Evolutionary conservation across 495 filamentous ascomycete genomes (phyloP).

Genomic region (Immersiella caudata): DNA sequence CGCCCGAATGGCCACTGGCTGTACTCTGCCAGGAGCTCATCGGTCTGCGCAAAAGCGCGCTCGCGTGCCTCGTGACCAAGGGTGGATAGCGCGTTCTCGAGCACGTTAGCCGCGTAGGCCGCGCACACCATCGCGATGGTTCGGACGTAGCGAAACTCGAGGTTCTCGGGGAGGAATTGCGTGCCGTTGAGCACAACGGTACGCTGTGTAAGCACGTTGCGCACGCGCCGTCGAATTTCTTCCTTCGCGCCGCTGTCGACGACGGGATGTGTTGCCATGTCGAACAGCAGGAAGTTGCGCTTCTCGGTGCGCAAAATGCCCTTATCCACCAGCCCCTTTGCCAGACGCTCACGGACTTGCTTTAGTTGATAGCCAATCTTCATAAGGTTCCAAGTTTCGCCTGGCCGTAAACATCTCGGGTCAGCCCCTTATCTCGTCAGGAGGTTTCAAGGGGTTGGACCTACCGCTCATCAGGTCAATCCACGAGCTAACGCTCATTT

Average conservation of each 20-base stretch:
- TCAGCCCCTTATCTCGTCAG: neutral
- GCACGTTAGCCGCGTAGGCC: constrained; percentile 95
- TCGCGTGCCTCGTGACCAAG: constrained; percentile 93
- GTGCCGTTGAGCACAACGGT: constrained; percentile 85
- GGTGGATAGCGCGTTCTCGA: constrained; percentile 93
- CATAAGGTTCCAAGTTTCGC: constrained; percentile 99
- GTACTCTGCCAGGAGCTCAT: constrained; percentile 93
- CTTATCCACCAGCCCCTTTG: constrained; percentile 98
- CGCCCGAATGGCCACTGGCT: constrained; percentile 94
- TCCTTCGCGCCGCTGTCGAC: constrained; percentile 97
- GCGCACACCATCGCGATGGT: constrained; percentile 97
- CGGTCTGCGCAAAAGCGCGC: constrained; percentile 92
- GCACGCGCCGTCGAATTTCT: constrained; percentile 88
- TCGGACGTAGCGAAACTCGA: constrained; percentile 88
- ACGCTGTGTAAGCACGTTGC: constrained; percentile 88
- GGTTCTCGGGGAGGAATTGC: constrained; percentile 88
- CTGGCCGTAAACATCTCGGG: constrained; percentile 48
- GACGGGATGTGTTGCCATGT: constrained; percentile 99
- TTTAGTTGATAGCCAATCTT: constrained; percentile 99
- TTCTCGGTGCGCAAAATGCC: constrained; percentile 98
- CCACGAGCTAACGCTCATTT: constrained; percentile 99
- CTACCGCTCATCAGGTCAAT: constrained; percentile 98
- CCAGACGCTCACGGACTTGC: constrained; percentile 95
- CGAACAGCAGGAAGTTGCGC: constrained; percentile 97
- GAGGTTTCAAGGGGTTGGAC: constrained; percentile 20